A percentile compares a stretch with the other conserved stretches of the same genome.
Evolutionary conservation across 2,329 filamentous ascomycete species (phyloP).

Genomic region (Chalaropsis thielavioides): DNA sequence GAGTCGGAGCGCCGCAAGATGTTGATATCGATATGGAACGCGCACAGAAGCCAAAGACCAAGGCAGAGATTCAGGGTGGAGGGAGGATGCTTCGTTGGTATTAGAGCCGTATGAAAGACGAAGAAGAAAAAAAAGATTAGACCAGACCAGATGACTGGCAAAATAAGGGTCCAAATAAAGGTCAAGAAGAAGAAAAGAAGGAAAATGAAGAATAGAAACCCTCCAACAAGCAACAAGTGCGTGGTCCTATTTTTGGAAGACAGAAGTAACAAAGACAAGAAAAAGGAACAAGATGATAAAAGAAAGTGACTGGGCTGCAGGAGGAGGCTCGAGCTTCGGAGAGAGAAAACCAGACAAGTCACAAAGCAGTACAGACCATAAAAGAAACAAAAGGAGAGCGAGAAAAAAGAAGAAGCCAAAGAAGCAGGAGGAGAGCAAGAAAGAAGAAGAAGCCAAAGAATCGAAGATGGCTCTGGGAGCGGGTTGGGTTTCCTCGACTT

Average conservation of each 20-base stretch:
- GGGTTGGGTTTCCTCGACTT: neutral
- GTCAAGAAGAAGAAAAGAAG: conserved; percentile 9
- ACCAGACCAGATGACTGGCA: neutral
- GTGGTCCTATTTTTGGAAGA: neutral
- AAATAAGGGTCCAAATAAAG: neutral
- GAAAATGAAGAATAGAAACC: conserved; percentile 5
- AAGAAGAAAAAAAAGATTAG: neutral
- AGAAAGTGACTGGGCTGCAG: neutral
- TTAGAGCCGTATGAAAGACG: neutral
- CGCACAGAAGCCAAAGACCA: neutral
- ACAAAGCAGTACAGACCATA: neutral
- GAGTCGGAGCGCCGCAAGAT: neutral
- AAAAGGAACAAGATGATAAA: neutral
- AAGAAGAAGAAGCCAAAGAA: neutral
- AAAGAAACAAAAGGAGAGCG: neutral
- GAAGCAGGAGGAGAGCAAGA: neutral
- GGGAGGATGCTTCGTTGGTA: neutral
- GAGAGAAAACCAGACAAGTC: neutral
- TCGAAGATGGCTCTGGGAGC: neutral
- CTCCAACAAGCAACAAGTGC: neutral
- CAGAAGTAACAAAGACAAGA: neutral
- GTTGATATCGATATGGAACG: neutral
- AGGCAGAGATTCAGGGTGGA: neutral
- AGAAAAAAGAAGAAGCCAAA: neutral
- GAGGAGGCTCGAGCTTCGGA: neutral